Percentiles rank a stretch among this genome's conserved stretches.
Conservation (phyloP, 345 rosid genomes). For the Moringa oleifera region DNA sequence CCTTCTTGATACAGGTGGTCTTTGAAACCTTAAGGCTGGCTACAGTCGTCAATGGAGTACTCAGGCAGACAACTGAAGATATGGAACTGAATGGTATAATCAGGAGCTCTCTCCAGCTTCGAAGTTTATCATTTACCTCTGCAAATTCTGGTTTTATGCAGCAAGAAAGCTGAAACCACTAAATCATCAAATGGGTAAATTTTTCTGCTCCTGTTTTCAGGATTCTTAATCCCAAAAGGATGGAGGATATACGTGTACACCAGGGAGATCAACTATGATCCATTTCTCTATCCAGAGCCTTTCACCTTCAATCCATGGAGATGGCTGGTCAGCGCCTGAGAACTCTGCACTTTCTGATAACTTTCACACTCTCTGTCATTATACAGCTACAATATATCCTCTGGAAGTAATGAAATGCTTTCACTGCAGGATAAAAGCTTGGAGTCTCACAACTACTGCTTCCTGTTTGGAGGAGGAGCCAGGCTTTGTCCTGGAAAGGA, state of each 20-base stretch:
- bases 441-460: constrained; percentile 29
- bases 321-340: constrained; percentile 70
- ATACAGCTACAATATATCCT: too few relatives aligned
- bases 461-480: constrained; percentile 37
- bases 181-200: too few relatives aligned
- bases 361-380: too few relatives aligned
- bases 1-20: constrained; percentile 40
- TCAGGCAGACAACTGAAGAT: constrained; percentile 69
- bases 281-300: constrained; percentile 56
- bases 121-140: background rate
- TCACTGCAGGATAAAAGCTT: constrained; percentile 22
- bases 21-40: constrained; percentile 80
- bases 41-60: constrained; percentile 70
- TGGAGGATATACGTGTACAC: constrained; percentile 53
- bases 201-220: background rate
- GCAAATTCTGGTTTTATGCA: too few relatives aligned
- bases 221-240: constrained; percentile 30
- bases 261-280: constrained; percentile 71
- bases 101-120: too few relatives aligned
- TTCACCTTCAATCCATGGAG: constrained; percentile 77
- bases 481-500: constrained; percentile 44
- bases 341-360: too few relatives aligned
- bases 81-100: constrained; percentile 53
- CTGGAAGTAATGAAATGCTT: background rate
- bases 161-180: too few relatives aligned